Evolutionary conservation across 1,284 basidiomycete species (phyloP).

Genomic region (Apiotrichum montevideense): DNA sequence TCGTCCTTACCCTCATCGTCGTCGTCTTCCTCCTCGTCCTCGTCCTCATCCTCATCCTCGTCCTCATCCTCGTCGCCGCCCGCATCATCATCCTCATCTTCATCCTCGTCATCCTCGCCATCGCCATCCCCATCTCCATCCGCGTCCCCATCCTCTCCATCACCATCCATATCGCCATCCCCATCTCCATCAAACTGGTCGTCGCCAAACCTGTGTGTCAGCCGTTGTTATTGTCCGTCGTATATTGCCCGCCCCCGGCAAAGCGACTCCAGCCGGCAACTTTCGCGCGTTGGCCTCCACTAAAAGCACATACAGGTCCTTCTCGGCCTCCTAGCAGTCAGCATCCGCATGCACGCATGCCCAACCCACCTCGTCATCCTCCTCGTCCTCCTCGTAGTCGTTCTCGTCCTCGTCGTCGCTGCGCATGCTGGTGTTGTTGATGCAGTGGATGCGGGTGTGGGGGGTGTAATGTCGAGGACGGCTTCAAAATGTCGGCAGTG

Average conservation of each 20-base stretch:
- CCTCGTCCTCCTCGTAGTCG: slow-evolving; percentile 20
- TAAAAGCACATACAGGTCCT: slow-evolving; percentile 10
- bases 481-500: background rate
- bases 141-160: slow-evolving; percentile 17
- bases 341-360: background rate
- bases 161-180: slow-evolving; percentile 23
- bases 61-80: slow-evolving; percentile 17
- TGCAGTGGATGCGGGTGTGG: background rate
- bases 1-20: background rate
- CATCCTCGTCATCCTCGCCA: slow-evolving; percentile 21
- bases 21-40: background rate
- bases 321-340: slow-evolving; percentile 19
- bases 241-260: too few species aligned
- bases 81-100: slow-evolving; percentile 19
- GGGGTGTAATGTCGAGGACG: background rate
- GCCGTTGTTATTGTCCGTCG: background rate
- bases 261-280: too few species aligned
- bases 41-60: slow-evolving; percentile 12
- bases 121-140: slow-evolving; percentile 17
- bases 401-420: slow-evolving; percentile 39
- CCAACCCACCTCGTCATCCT: slow-evolving; percentile 13
- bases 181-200: slow-evolving; percentile 17
- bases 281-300: too few species aligned
- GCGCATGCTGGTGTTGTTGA: slow-evolving; percentile 17
- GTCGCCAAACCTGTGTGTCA: slow-evolving; percentile 10